These are phyloP conservation scores for Aspergillus niger DNA, from an alignment of 2,329 filamentous ascomycete genomes.

Conservation along the genomic window DNA sequence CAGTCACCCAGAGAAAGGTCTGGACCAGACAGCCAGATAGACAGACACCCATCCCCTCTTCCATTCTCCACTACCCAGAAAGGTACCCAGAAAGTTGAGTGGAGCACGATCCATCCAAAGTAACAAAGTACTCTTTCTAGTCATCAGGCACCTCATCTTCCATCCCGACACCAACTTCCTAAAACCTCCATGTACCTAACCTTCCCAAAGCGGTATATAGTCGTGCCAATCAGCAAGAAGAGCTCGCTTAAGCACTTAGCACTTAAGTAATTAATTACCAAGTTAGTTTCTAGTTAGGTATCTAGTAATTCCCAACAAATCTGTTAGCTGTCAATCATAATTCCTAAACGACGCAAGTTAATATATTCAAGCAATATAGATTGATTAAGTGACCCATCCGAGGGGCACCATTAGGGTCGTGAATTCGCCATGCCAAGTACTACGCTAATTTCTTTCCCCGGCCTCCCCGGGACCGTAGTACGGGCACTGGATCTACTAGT, in stretches of 20 bases:
- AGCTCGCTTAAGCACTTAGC: not conserved
- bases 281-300: not conserved
- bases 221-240: constrained; percentile 3
- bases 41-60: too few relatives aligned
- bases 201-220: constrained; percentile 2
- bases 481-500: constrained; percentile 18
- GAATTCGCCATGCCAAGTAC: not conserved
- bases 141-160: too few relatives aligned
- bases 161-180: too few relatives aligned
- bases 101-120: too few relatives aligned
- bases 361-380: constrained; percentile 6
- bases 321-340: constrained; percentile 9
- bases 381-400: not conserved
- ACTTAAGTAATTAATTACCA: not conserved
- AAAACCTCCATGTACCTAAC: not conserved
- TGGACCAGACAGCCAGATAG: too few relatives aligned
- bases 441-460: constrained; percentile 12
- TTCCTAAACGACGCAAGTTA: not conserved
- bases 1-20: too few relatives aligned
- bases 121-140: too few relatives aligned
- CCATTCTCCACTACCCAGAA: too few relatives aligned
- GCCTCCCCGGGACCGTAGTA: constrained; percentile 6
- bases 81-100: too few relatives aligned
- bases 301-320: not conserved
- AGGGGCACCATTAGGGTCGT: not conserved